Evolutionary conservation across 2,329 filamentous ascomycete genomes (phyloP).

Genomic region (Acarospora socialis): DNA sequence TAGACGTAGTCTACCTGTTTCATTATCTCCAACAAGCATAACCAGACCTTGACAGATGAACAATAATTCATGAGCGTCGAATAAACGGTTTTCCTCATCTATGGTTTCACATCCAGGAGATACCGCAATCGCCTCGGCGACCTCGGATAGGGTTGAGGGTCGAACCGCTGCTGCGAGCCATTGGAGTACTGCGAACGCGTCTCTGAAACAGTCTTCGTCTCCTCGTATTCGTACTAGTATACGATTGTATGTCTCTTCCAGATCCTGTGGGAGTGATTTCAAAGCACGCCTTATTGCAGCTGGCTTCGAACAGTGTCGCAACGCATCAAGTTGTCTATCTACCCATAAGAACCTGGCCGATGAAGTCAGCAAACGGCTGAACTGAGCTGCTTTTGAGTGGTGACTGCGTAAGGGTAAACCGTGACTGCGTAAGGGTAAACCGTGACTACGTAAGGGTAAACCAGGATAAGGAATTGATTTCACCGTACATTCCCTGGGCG

Average conservation of each 20-base stretch:
- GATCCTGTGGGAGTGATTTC: constrained; percentile 14
- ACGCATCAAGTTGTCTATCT: constrained; percentile 17
- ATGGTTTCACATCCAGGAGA: constrained; percentile 8
- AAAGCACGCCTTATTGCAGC: constrained; percentile 12
- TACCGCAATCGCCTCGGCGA: constrained; percentile 12
- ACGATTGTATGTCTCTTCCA: constrained; percentile 17
- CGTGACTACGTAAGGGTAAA: too few relatives aligned
- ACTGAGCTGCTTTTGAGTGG: too few relatives aligned
- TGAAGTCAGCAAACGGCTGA: too few relatives aligned
- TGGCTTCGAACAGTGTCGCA: constrained; percentile 14
- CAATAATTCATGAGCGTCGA: constrained; percentile 11
- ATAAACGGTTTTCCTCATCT: constrained; percentile 7
- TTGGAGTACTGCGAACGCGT: constrained; percentile 12
- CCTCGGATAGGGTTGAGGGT: constrained; percentile 5
- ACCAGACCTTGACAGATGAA: constrained; percentile 15
- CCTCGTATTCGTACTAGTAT: constrained; percentile 13
- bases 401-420: too few relatives aligned
- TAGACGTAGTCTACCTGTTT: too few relatives aligned
- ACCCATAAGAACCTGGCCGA: constrained; percentile 18
- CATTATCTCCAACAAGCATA: too few relatives aligned
- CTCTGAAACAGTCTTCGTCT: constrained; percentile 5
- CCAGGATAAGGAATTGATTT: neutral
- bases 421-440: too few relatives aligned
- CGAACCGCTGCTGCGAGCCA: constrained; percentile 13
- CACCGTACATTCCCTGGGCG: neutral